A percentile compares a stretch with the other conserved stretches of the same genome.
These are phyloP conservation scores for Fusarium gaditjirri DNA, from an alignment of 2,329 filamentous ascomycete genomes.

Conservation along the genomic window DNA sequence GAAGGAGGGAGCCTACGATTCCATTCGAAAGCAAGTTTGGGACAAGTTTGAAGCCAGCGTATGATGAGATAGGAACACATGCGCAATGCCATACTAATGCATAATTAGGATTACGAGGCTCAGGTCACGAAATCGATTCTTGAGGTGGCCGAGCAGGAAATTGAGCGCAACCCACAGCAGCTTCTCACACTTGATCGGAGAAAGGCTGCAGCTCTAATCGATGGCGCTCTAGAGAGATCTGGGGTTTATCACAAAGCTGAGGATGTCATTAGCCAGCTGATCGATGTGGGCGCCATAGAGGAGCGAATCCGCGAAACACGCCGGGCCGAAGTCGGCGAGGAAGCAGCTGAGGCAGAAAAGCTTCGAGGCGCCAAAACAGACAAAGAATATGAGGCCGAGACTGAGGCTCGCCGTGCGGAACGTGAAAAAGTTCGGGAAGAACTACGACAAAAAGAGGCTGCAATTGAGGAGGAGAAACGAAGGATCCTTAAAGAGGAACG, in stretches of 20 bases:
- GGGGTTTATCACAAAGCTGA: slow-evolving; percentile 80
- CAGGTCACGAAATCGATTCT: slow-evolving; percentile 74
- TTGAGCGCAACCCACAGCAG: slow-evolving; percentile 77
- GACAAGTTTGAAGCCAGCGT: slow-evolving; percentile 78
- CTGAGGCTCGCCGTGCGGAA: slow-evolving; percentile 67
- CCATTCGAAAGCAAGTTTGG: slow-evolving; percentile 80
- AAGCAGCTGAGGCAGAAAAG: slow-evolving; percentile 73
- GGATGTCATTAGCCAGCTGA: slow-evolving; percentile 72
- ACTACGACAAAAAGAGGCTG: slow-evolving; percentile 66
- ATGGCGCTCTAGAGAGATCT: slow-evolving; percentile 80
- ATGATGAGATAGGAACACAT: slow-evolving; percentile 32
- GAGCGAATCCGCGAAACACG: slow-evolving; percentile 75
- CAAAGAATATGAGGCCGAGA: slow-evolving; percentile 76
- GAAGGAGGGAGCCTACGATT: slow-evolving; percentile 86
- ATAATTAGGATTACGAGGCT: slow-evolving; percentile 72
- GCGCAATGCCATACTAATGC: slow-evolving; percentile 36
- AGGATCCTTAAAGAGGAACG: slow-evolving; percentile 68
- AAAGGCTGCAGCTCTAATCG: slow-evolving; percentile 79
- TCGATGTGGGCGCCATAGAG: slow-evolving; percentile 76
- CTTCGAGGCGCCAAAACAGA: slow-evolving; percentile 76
- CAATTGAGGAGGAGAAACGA: slow-evolving; percentile 70
- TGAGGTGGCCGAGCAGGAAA: slow-evolving; percentile 76
- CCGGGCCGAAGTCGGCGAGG: slow-evolving; percentile 73
- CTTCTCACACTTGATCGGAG: slow-evolving; percentile 78
- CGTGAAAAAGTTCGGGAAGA: slow-evolving; percentile 71